Evolutionary conservation across 495 filamentous ascomycete species (phyloP).

Genomic region (Letharia columbiana): DNA sequence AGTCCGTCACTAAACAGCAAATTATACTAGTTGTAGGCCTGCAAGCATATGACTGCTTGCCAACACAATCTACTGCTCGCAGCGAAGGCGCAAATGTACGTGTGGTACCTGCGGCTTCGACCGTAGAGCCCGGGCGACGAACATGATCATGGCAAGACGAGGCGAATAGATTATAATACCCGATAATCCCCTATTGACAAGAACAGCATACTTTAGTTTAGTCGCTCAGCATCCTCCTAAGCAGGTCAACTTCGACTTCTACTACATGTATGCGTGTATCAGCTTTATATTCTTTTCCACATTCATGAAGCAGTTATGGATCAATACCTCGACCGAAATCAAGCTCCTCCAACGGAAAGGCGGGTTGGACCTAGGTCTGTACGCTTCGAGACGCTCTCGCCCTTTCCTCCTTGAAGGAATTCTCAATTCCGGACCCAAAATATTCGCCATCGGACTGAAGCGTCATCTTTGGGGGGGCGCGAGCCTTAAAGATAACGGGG

Average conservation of each 20-base stretch:
- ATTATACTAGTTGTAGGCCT: no score
- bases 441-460: no score
- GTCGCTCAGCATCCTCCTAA: not conserved
- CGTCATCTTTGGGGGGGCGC: no score
- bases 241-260: constrained; percentile 1
- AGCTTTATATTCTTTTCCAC: no score
- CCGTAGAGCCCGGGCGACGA: not conserved
- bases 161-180: not conserved
- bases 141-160: not conserved
- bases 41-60: no score
- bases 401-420: no score
- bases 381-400: no score
- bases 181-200: not conserved
- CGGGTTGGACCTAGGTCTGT: not conserved
- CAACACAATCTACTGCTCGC: not conserved
- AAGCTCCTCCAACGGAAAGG: not conserved
- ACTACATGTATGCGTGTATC: not conserved
- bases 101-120: not conserved
- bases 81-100: not conserved
- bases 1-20: no score
- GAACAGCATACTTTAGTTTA: not conserved
- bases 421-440: no score
- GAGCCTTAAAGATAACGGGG: no score
- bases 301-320: not conserved
- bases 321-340: not conserved